Percentiles rank a stretch among this genome's conserved stretches.
Conservation (phyloP, 2,329 filamentous ascomycete genomes). For the Cadophora malorum region DNA sequence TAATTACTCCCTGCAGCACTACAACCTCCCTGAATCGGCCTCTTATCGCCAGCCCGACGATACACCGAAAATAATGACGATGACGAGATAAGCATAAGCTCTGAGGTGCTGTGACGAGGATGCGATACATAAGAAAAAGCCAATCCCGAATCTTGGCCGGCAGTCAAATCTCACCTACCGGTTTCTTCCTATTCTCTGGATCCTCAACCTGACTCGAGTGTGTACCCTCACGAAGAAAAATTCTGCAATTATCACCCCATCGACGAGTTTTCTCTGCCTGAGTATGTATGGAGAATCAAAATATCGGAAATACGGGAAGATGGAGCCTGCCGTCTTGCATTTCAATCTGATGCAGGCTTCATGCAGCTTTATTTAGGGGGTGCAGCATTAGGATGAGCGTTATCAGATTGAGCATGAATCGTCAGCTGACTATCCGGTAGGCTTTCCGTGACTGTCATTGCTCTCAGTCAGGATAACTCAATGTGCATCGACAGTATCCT, state of each 20-base stretch:
- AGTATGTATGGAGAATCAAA: neutral
- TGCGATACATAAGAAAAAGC: neutral
- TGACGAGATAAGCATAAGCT: conserved; percentile 13
- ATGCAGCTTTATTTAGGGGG: neutral
- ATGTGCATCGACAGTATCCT: too few relatives aligned
- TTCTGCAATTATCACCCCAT: neutral
- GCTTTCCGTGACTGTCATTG: too few relatives aligned
- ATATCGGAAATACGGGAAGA: conserved; percentile 1
- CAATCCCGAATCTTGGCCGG: conserved; percentile 8
- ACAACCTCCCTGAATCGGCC: neutral
- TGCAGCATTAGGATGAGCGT: too few relatives aligned
- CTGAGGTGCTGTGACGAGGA: neutral
- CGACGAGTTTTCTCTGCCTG: neutral
- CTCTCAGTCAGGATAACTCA: too few relatives aligned
- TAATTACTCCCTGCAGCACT: neutral
- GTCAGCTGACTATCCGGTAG: too few relatives aligned
- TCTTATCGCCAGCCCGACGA: conserved; percentile 5
- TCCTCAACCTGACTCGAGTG: neutral
- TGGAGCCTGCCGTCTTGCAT: neutral
- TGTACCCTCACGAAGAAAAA: neutral
- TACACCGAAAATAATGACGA: conserved; percentile 1
- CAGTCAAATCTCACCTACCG: neutral
- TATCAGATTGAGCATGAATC: too few relatives aligned
- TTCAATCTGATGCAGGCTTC: neutral
- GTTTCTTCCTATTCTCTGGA: neutral